Base-by-base conservation (phyloP, 2,329 filamentous ascomycete genomes). In the Penicillium brevicompactum region DNA sequence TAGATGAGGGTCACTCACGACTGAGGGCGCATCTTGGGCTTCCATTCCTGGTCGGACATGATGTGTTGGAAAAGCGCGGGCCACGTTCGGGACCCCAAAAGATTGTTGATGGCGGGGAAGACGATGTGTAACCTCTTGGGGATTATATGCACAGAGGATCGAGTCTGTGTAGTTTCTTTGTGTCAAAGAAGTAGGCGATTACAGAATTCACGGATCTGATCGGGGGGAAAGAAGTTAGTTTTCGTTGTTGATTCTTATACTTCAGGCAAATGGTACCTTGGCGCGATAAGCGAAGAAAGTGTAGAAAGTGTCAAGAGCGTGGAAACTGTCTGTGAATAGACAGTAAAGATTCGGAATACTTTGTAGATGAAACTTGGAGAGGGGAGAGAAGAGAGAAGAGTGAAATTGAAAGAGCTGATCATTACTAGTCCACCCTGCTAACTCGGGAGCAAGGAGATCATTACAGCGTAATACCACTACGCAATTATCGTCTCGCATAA, bases 21-120 rank as follows among this genome's bases (percentile, higher is more conserved):
- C 79, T 93, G 89, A 63, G 91, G 91, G 62, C 91, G 88, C 69
- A 83, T 85, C 71, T 80, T 92, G 65, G 90, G 88, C 83, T 91
- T 86, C 89, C 89, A 93, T 77, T 90, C 87, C 69, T 84, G 84
- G 78, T 90, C 87, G 62, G 87, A 78, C 75, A 77, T 77, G 14
- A 31, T 43, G 31, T 38, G 21, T 30, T 30, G 13, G 8, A 41
- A 50, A 22, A 34, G 32, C 27, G 30, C 38, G 31, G 18, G 30
- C 31, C 37, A 41, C 40, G 18, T 38, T 53, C 38, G 40, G 13
- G 41, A 40, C 44, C 11, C 40, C 40, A 51, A 34, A 13, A 30
- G 34, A 27, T 27, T 22, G 21, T 37, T 22, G 14, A 14, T 41
- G 31, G 37, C n/a, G 21, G 47, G 24, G 42, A 53, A 16, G 16